A percentile compares a stretch with the other conserved stretches of the same genome.
phyloP scores from a whole-genome alignment of 108 stramenopile species.

The Cafeteria roenbergensis region DNA sequence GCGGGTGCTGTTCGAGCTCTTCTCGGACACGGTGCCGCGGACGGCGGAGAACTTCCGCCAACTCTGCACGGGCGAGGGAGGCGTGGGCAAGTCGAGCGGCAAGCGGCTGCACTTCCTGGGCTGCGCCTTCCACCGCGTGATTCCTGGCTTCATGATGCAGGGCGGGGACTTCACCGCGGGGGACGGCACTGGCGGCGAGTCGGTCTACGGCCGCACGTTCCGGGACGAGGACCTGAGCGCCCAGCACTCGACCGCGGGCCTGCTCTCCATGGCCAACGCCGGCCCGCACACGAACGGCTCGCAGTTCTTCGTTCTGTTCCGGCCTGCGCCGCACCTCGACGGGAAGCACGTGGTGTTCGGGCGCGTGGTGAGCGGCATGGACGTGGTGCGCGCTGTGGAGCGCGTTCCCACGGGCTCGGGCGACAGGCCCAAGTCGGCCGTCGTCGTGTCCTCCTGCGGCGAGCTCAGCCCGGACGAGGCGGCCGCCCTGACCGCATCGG shows the following conservation, averaged over 20 bases:
- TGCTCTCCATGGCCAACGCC: constrained; percentile 84
- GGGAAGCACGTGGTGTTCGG: constrained; percentile 91
- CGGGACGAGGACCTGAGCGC: constrained; percentile 64
- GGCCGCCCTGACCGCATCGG: too few relatives aligned
- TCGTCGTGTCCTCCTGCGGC: constrained; percentile 80
- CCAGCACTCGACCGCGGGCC: constrained; percentile 45
- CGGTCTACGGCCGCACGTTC: constrained; percentile 81
- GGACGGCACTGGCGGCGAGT: constrained; percentile 75
- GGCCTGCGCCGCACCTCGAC: constrained; percentile 69
- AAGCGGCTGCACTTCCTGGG: constrained; percentile 78
- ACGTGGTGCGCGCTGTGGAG: constrained; percentile 61
- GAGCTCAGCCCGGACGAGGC: too few relatives aligned
- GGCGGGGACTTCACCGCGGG: constrained; percentile 85
- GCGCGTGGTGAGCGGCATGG: constrained; percentile 66
- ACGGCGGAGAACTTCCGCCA: constrained; percentile 38
- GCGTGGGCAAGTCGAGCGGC: constrained; percentile 23
- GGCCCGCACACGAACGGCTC: constrained; percentile 67
- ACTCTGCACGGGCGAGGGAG: constrained; percentile 54
- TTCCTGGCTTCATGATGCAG: constrained; percentile 80
- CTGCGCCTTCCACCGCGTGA: constrained; percentile 74
- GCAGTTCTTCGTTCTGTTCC: constrained; percentile 93
- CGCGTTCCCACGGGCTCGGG: constrained; percentile 57
- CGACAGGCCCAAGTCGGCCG: constrained; percentile 63
- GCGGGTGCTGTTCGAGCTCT: constrained; percentile 32
- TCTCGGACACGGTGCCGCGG: constrained; percentile 28